Evolutionary conservation across 2,329 filamentous ascomycete genomes (phyloP).

Genomic region (Lachnellula subtilissima): DNA sequence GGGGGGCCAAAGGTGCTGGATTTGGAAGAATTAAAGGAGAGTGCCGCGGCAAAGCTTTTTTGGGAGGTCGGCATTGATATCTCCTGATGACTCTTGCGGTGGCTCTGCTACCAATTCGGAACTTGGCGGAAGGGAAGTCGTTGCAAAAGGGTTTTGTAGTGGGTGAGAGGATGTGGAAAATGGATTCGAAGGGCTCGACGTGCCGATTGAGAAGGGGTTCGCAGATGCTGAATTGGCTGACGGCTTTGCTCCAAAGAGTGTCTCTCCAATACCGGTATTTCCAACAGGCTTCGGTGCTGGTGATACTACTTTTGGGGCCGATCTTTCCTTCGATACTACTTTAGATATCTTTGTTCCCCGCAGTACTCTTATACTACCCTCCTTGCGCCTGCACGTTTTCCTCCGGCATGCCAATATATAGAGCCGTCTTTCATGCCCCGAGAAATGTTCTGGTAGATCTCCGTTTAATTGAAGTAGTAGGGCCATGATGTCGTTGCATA

Average conservation of each 20-base stretch:
- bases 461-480: constrained; percentile 87
- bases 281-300: constrained; percentile 16
- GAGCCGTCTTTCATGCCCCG: constrained; percentile 78
- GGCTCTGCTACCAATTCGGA: constrained; percentile 37
- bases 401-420: constrained; percentile 81
- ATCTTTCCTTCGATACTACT: constrained; percentile 10
- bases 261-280: constrained; percentile 52
- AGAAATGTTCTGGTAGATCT: constrained; percentile 81
- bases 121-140: constrained; percentile 17
- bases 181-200: constrained; percentile 46
- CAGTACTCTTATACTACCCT: constrained; percentile 73
- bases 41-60: constrained; percentile 67
- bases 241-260: constrained; percentile 63
- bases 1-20: constrained; percentile 28
- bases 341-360: constrained; percentile 56
- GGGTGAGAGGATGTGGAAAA: constrained; percentile 62
- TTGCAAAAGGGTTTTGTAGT: constrained; percentile 45
- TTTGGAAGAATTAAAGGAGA: constrained; percentile 62
- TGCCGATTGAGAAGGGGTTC: constrained; percentile 60
- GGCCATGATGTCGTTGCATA: constrained; percentile 78
- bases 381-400: constrained; percentile 74
- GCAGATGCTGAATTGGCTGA: constrained; percentile 35
- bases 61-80: constrained; percentile 37
- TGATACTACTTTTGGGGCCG: constrained; percentile 26
- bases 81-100: constrained; percentile 6